phyloP scores from a whole-genome alignment of 441 rosid genomes.

The Dalechampia spathulata region DNA sequence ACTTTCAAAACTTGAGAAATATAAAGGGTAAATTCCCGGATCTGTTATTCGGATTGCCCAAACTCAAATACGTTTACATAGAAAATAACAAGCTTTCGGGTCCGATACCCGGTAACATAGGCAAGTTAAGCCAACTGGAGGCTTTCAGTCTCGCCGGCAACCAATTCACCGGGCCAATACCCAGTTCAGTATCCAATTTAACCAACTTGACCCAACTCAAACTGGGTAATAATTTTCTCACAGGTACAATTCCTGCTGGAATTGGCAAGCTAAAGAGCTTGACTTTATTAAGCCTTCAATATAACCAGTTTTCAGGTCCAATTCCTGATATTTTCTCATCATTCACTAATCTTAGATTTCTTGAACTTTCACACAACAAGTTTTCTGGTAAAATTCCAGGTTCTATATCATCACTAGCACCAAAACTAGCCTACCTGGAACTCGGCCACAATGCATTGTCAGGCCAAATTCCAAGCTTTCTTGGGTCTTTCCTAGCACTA shows the following conservation, averaged over 20 bases:
- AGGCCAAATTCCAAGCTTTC: conserved; percentile 47
- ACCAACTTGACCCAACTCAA: conserved; percentile 45
- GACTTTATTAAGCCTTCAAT: conserved; percentile 20
- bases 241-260: conserved; percentile 44
- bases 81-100: conserved; percentile 67
- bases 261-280: conserved; percentile 36
- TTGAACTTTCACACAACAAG: conserved; percentile 40
- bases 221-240: conserved; percentile 39
- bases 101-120: conserved; percentile 39
- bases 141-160: conserved; percentile 52
- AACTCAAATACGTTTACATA: conserved; percentile 41
- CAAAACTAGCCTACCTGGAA: conserved; percentile 37
- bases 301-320: conserved; percentile 45
- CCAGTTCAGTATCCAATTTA: conserved; percentile 44
- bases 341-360: conserved; percentile 28
- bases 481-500: conserved; percentile 46
- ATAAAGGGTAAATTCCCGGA: conserved; percentile 59
- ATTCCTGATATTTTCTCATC: conserved; percentile 48
- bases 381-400: conserved; percentile 48
- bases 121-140: conserved; percentile 30
- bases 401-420: conserved; percentile 40
- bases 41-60: conserved; percentile 38
- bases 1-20: conserved; percentile 37
- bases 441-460: conserved; percentile 49
- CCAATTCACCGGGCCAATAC: conserved; percentile 53